A percentile compares a stretch with the other conserved stretches of the same genome.
Conservation (phyloP, 2,329 filamentous ascomycete genomes). For the Teratosphaeria zuluensis region DNA sequence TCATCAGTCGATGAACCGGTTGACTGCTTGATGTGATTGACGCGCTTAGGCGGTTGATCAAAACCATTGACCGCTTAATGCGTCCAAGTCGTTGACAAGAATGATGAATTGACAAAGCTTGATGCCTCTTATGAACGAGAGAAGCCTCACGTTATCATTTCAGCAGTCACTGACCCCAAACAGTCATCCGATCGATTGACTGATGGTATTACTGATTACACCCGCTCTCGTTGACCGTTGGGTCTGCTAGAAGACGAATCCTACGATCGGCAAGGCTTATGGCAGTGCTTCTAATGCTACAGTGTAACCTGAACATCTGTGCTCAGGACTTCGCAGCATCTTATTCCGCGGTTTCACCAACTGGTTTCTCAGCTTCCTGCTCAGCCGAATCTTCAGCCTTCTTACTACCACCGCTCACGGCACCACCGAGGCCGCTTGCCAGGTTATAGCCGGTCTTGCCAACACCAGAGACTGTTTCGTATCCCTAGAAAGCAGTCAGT, state of each 20-base stretch:
- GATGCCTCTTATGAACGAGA: too few species aligned
- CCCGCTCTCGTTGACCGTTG: too few species aligned
- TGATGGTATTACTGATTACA: too few species aligned
- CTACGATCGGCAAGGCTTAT: background rate
- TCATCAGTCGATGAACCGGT: too few species aligned
- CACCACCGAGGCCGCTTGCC: conserved; percentile 2
- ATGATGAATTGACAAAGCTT: too few species aligned
- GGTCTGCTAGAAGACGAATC: background rate
- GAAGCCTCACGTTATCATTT: too few species aligned
- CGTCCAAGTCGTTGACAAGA: too few species aligned
- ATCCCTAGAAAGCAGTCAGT: background rate
- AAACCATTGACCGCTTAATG: too few species aligned
- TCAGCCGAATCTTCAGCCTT: background rate
- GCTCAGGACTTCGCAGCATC: background rate
- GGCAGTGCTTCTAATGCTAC: background rate
- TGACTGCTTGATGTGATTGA: too few species aligned
- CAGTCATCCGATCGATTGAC: too few species aligned
- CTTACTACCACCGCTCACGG: conserved; percentile 4
- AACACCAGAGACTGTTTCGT: conserved; percentile 3
- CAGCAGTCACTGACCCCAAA: too few species aligned
- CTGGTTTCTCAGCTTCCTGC: background rate
- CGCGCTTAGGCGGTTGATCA: too few species aligned
- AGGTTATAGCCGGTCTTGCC: conserved; percentile 6
- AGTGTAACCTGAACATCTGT: background rate
- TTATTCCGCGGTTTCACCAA: background rate